Evolutionary conservation across 768 basidiomycete genomes (phyloP).

Genomic region (Naganishia vaughanmartiniae): DNA sequence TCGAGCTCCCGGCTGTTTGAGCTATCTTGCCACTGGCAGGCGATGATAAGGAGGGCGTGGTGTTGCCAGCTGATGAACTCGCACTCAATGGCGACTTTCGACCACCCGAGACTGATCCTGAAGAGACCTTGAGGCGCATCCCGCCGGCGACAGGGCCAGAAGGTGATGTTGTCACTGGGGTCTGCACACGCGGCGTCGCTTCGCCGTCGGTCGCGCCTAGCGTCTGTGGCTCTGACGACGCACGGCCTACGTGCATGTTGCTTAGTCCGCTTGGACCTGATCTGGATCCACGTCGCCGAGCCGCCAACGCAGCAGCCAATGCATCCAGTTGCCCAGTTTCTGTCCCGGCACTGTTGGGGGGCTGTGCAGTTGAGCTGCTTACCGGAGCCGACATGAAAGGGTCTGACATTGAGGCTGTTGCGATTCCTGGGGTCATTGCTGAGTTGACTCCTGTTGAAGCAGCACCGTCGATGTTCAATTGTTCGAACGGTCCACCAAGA

Average conservation of each 20-base stretch:
- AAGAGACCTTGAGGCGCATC: constrained; percentile 32
- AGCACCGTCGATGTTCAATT: constrained; percentile 43
- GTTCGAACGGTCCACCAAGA: constrained; percentile 49
- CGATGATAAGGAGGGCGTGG: background rate
- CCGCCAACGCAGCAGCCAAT: constrained; percentile 26
- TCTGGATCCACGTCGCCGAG: constrained; percentile 14
- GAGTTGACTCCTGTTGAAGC: constrained; percentile 16
- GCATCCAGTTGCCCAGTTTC: background rate
- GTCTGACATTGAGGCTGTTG: constrained; percentile 7
- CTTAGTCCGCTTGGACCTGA: constrained; percentile 23
- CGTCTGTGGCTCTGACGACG: background rate
- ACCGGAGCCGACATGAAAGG: constrained; percentile 23
- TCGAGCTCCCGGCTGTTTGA: no score
- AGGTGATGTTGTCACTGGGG: background rate
- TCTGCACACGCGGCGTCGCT: constrained; percentile 1
- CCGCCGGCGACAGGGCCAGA: constrained; percentile 30
- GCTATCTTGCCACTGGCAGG: background rate
- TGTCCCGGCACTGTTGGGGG: background rate
- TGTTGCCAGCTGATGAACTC: constrained; percentile 1
- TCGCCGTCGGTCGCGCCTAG: background rate
- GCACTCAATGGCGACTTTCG: constrained; percentile 24
- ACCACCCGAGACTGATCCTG: constrained; percentile 28
- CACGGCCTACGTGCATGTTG: background rate
- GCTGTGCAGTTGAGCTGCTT: background rate
- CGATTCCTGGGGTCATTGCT: constrained; percentile 19